A percentile compares a stretch with the other conserved stretches of the same genome.
phyloP scores from a whole-genome alignment of 1,139 yeast genomes.

The Yamadazyma atmosphaerica region DNA sequence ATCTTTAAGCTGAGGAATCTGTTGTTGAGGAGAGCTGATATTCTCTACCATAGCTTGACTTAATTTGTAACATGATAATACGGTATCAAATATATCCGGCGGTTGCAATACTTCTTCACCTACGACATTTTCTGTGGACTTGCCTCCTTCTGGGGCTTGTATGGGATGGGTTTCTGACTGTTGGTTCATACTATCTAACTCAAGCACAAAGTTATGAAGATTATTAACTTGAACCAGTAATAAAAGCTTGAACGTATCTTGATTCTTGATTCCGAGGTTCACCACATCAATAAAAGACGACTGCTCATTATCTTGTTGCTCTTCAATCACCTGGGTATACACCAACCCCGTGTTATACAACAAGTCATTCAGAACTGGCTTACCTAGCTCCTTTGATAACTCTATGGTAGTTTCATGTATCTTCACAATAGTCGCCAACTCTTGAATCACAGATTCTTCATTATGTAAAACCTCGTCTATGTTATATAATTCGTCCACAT shows the following conservation, averaged over 20 bases:
- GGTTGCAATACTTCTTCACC: constrained; percentile 38
- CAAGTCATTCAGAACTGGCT: constrained; percentile 37
- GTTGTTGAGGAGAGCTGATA: constrained; percentile 8
- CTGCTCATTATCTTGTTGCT: constrained; percentile 20
- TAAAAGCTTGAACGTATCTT: constrained; percentile 18
- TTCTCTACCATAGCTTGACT: constrained; percentile 33
- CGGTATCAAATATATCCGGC: constrained; percentile 38
- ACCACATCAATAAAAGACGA: constrained; percentile 16
- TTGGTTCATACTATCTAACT: constrained; percentile 16
- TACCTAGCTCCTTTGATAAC: constrained; percentile 13
- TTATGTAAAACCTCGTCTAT: constrained; percentile 38
- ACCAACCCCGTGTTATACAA: constrained; percentile 48
- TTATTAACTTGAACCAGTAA: constrained; percentile 25
- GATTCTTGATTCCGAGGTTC: constrained; percentile 20
- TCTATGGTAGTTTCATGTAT: constrained; percentile 40
- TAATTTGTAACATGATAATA: constrained; percentile 30
- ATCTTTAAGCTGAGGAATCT: constrained; percentile 8
- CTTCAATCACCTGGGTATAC: constrained; percentile 49
- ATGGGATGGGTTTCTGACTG: too few relatives aligned
- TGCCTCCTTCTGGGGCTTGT: too few relatives aligned
- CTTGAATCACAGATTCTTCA: constrained; percentile 36
- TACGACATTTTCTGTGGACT: constrained; percentile 18
- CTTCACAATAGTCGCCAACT: constrained; percentile 30
- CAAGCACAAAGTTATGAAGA: constrained; percentile 28
- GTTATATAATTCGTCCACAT: constrained; percentile 33